These are phyloP conservation scores for Solanum peruvianum DNA, from an alignment of 257 asterid species.

Conservation along the genomic window DNA sequence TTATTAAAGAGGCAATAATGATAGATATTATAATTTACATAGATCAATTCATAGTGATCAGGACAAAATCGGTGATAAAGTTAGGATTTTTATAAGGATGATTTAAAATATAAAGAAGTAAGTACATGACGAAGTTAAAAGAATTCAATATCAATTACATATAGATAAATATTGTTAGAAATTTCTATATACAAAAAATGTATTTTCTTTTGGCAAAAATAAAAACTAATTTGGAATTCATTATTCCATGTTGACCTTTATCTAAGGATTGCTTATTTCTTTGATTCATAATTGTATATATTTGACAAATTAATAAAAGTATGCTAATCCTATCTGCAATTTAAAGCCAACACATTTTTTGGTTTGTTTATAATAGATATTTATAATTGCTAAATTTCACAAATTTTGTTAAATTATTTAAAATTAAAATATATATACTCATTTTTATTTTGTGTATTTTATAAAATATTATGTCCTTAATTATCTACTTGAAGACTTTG, in stretches of 20 bases:
- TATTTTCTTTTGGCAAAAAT: background rate
- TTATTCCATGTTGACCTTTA: background rate
- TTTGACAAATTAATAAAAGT: background rate
- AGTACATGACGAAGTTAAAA: background rate
- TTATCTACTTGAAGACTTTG: background rate
- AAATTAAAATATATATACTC: background rate
- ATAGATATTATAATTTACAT: background rate
- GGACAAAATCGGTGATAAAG: rapidly evolving
- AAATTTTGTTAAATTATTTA: background rate
- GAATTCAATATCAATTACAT: background rate
- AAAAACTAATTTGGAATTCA: background rate
- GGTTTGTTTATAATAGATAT: background rate
- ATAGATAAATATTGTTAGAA: background rate
- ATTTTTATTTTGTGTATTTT: too few relatives aligned
- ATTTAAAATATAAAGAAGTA: background rate
- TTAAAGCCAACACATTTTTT: background rate
- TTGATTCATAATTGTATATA: background rate
- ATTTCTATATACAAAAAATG: background rate
- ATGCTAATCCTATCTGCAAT: background rate
- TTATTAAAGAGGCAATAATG: background rate
- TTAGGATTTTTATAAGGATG: background rate
- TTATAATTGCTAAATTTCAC: background rate
- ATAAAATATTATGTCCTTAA: background rate
- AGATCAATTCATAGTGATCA: background rate
- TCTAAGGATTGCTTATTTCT: background rate